phyloP scores from a whole-genome alignment of 306 rosid species.

The Castanospermum australe region DNA sequence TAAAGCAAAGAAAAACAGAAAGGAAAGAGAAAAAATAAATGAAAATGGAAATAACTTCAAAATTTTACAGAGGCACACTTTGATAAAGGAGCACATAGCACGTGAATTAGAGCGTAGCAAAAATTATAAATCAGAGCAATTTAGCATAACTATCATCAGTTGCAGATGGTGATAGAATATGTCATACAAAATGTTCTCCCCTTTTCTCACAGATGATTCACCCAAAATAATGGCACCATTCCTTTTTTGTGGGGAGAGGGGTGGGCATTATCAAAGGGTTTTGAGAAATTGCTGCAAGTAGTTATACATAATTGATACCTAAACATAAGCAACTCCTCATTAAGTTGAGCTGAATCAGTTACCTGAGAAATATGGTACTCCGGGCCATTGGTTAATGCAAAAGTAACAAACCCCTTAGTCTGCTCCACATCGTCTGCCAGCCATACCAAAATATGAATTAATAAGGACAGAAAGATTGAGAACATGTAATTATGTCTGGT shows the following conservation, averaged over 20 bases:
- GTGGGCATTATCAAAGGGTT: neutral
- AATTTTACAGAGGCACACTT: no score
- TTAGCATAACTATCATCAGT: no score
- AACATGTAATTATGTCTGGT: neutral
- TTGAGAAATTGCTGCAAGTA: neutral
- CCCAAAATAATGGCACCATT: neutral
- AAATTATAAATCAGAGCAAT: no score
- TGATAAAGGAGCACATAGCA: no score
- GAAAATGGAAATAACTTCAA: neutral
- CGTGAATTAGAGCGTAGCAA: no score
- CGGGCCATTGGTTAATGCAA: constrained; percentile 82
- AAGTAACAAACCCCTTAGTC: constrained; percentile 66
- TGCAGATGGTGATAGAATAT: neutral
- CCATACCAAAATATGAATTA: constrained; percentile 6
- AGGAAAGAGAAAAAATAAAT: neutral
- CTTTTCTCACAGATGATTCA: neutral
- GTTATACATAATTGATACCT: neutral
- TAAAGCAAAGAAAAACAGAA: neutral
- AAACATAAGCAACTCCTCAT: neutral
- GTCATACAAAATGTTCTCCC: no score
- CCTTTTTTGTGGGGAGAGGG: neutral
- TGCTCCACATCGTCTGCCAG: constrained; percentile 60
- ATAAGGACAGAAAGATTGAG: neutral
- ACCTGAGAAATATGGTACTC: constrained; percentile 89
- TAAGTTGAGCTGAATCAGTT: constrained; percentile 17